Base-by-base conservation (phyloP, 805 yeast genomes). In the Spathaspora girioi region DNA sequence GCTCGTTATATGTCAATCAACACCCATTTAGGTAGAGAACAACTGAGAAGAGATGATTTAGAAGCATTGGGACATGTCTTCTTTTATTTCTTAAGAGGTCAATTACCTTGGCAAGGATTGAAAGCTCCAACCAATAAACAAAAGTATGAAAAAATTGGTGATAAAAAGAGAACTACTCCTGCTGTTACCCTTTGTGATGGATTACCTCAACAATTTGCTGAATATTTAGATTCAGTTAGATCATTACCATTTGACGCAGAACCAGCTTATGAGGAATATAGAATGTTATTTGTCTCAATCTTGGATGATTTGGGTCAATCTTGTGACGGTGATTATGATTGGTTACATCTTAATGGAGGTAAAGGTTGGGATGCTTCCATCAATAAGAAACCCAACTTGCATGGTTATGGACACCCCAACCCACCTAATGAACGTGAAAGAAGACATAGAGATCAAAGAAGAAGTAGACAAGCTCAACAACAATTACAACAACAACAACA, bases 71-170 rank as follows among this genome's bases (percentile, higher is more conserved):
- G 93, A 15, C 94, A 87, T 69, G 94, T 87, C 0, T 87, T 87
- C 63, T 81, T 87, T 64, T 87, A 87, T 67, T 87, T 87, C 61
- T 67, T 87, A 50, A 79, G 88, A 62, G 94, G 96, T 27, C 86
- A 83, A 55, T 76, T 87, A 63, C 96, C 96, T 45, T 87, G 96
- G 96, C 96, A 87, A 70, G 96, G 96, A n/a, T 71, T 87, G 54
- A 87, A 87, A 68, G 94, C 93, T 1, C 90, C 90, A 53, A 87
- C 89, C n/a, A 87, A 87, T 66, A 87, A 88, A 65, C 79, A 83
- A 57, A 87, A 87, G 66, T 87, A 87, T 64, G 94, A 88, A 66
- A 87, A 87, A 64, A 88, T 88, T 66, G 94, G 94, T 27, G 87
- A 86, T 57, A 86, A 86, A 61, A 88, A 88, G 66, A 84, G 86